Evolutionary conservation across 1,284 basidiomycete genomes (phyloP).

Genomic region (Cryptococcus wingfieldii): DNA sequence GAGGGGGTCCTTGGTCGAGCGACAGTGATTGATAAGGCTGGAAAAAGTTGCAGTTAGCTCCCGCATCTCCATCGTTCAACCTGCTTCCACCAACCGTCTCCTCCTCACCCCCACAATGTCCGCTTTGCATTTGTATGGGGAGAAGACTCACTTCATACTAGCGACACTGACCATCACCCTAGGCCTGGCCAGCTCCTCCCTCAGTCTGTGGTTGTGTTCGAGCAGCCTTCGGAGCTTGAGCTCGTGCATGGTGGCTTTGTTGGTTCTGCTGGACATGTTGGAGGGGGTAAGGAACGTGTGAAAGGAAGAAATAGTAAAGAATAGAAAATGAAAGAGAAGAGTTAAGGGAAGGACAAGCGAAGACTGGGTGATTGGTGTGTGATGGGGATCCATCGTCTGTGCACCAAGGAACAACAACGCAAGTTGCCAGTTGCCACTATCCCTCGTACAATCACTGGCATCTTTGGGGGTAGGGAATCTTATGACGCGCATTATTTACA

Average conservation of each 20-base stretch:
- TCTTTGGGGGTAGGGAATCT: too few species aligned
- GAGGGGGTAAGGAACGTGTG: background rate
- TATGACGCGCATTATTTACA: too few species aligned
- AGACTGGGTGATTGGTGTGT: too few species aligned
- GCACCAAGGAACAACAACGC: too few species aligned
- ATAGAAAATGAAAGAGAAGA: too few species aligned
- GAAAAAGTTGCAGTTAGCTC: background rate
- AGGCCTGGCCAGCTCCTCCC: constrained; percentile 83
- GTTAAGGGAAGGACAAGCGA: too few species aligned
- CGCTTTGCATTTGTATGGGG: constrained; percentile 54
- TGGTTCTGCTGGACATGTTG: constrained; percentile 29
- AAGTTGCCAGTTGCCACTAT: too few species aligned
- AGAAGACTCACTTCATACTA: constrained; percentile 54
- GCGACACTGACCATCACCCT: constrained; percentile 87
- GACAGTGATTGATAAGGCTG: constrained; percentile 88
- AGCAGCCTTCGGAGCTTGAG: constrained; percentile 87
- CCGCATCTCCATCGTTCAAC: background rate
- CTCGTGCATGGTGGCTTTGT: constrained; percentile 73
- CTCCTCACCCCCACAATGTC: background rate
- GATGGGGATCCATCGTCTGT: too few species aligned
- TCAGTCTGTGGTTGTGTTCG: constrained; percentile 87
- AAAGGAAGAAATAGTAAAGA: too few species aligned
- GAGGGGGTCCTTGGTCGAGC: constrained; percentile 81
- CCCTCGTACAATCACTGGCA: too few species aligned
- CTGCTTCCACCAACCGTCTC: too few species aligned